Evolutionary conservation across 2,329 filamentous ascomycete species (phyloP).

Genomic region (Beauveria pseudobassiana): DNA sequence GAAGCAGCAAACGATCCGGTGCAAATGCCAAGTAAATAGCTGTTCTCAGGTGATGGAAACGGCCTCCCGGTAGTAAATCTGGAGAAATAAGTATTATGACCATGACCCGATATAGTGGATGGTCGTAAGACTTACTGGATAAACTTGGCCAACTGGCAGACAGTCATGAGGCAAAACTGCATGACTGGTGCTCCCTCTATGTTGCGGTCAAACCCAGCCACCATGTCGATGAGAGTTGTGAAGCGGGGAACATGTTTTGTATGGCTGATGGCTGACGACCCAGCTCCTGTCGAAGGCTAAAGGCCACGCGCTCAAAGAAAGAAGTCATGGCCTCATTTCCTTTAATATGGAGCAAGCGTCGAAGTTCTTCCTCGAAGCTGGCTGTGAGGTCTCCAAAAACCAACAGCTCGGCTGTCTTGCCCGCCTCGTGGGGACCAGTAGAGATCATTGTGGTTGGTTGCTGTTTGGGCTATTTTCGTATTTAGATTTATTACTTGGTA

Average conservation of each 20-base stretch:
- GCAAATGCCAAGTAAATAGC: conserved; percentile 17
- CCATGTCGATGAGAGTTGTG: conserved; percentile 21
- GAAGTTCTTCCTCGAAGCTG: conserved; percentile 17
- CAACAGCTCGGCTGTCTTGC: conserved; percentile 7
- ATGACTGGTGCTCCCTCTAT: conserved; percentile 15
- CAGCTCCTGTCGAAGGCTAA: conserved; percentile 17
- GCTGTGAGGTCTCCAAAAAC: conserved; percentile 21
- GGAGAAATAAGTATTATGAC: background rate
- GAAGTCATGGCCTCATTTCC: conserved; percentile 18
- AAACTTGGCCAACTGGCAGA: conserved; percentile 20
- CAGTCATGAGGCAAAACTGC: conserved; percentile 17
- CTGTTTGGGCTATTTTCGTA: background rate
- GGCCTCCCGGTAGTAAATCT: conserved; percentile 14
- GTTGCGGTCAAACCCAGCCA: conserved; percentile 11
- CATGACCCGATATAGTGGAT: background rate
- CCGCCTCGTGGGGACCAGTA: background rate
- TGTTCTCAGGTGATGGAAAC: conserved; percentile 16
- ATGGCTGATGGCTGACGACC: conserved; percentile 13
- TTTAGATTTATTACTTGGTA: background rate
- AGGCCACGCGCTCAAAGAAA: conserved; percentile 19
- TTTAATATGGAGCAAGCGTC: conserved; percentile 16
- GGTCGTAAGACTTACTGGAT: conserved; percentile 16
- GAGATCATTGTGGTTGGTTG: background rate
- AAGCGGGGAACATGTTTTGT: conserved; percentile 20
- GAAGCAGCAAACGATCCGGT: conserved; percentile 21